Percentiles rank a stretch among this genome's conserved stretches.
Evolutionary conservation across 2,329 filamentous ascomycete species (phyloP).

Genomic region (Colletotrichum sublineola): DNA sequence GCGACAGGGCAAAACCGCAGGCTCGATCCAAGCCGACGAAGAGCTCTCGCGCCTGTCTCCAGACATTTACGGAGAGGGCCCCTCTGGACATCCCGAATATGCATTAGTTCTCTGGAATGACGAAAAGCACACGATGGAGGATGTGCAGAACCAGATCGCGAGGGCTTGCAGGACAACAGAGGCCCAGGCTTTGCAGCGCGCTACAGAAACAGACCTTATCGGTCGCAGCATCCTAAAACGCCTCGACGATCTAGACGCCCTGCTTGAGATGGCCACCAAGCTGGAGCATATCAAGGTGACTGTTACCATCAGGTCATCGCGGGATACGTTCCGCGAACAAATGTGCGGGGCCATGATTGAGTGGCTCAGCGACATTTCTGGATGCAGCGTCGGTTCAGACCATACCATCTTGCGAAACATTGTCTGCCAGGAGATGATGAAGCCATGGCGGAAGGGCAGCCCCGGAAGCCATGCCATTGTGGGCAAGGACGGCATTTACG

Average conservation of each 20-base stretch:
- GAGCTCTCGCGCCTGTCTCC: constrained; percentile 80
- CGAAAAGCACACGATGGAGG: constrained; percentile 95
- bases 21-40: constrained; percentile 87
- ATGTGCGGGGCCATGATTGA: constrained; percentile 99
- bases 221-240: constrained; percentile 89
- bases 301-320: constrained; percentile 90
- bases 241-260: constrained; percentile 75
- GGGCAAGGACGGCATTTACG: constrained; percentile 83
- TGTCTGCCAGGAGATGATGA: constrained; percentile 92
- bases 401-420: constrained; percentile 82
- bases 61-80: constrained; percentile 76
- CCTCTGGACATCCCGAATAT: constrained; percentile 80
- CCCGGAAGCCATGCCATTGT: constrained; percentile 83
- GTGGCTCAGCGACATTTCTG: constrained; percentile 93
- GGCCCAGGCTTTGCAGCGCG: constrained; percentile 78
- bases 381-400: constrained; percentile 87
- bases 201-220: constrained; percentile 89
- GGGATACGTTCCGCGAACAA: constrained; percentile 96
- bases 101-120: constrained; percentile 96
- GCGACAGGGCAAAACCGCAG: constrained; percentile 84
- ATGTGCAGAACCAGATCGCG: constrained; percentile 91
- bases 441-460: constrained; percentile 89
- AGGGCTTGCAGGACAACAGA: constrained; percentile 84
- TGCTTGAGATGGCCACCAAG: constrained; percentile 84
- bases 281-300: constrained; percentile 97